These are phyloP conservation scores for Davidsoniella virescens DNA, from an alignment of 2,329 filamentous ascomycete species.

Conservation along the genomic window DNA sequence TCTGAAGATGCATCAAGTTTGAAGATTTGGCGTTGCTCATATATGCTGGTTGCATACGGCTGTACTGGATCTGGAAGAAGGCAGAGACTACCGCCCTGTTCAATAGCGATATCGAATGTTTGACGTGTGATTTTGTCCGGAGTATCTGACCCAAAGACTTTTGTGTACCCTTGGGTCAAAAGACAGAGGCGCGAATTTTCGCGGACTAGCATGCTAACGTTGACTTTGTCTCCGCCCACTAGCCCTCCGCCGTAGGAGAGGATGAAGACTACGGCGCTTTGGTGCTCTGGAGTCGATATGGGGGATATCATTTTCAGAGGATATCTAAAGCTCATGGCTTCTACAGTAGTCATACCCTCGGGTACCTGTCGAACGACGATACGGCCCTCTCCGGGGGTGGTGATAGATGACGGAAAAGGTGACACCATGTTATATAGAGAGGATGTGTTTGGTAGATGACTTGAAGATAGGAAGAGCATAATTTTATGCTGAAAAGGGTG, in stretches of 20 bases:
- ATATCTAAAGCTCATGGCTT: slow-evolving; percentile 73
- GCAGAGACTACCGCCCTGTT: slow-evolving; percentile 38
- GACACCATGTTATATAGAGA: slow-evolving; percentile 31
- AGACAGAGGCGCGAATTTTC: slow-evolving; percentile 48
- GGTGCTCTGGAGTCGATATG: slow-evolving; percentile 43
- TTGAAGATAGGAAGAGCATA: no score
- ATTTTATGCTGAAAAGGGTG: no score
- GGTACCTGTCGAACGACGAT: slow-evolving; percentile 61
- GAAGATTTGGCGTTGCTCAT: slow-evolving; percentile 73
- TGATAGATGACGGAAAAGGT: slow-evolving; percentile 62
- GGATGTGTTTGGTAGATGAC: no score
- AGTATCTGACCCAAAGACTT: slow-evolving; percentile 71
- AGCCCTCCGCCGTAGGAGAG: slow-evolving; percentile 90
- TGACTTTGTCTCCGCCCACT: slow-evolving; percentile 70
- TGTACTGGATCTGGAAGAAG: slow-evolving; percentile 83
- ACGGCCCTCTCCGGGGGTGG: slow-evolving; percentile 59
- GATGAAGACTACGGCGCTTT: slow-evolving; percentile 68
- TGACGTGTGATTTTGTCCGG: slow-evolving; percentile 41
- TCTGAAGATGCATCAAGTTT: slow-evolving; percentile 39
- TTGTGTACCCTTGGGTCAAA: slow-evolving; percentile 69
- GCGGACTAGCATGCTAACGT: slow-evolving; percentile 52
- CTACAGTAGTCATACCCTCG: slow-evolving; percentile 52
- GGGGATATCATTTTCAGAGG: slow-evolving; percentile 87
- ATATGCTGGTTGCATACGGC: slow-evolving; percentile 70
- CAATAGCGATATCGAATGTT: slow-evolving; percentile 34